A percentile compares a stretch with the other conserved stretches of the same genome.
Evolutionary conservation across 805 yeast species (phyloP).

Genomic region (Pichia scutulata): DNA sequence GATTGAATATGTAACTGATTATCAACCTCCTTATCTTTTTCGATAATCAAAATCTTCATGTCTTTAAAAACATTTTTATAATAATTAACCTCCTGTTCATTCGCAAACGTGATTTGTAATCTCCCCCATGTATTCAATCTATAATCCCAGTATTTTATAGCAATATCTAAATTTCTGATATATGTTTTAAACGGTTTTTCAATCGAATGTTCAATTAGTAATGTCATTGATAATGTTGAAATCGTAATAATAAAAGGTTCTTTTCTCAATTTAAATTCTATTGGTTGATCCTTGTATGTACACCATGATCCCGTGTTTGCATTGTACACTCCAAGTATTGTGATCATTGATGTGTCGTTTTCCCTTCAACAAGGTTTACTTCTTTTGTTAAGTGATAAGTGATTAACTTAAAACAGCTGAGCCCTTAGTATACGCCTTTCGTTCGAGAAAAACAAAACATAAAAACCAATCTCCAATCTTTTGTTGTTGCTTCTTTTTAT

Average conservation of each 20-base stretch:
- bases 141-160: constrained; percentile 1
- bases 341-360: too few relatives aligned
- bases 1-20: neutral
- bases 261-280: neutral
- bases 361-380: too few relatives aligned
- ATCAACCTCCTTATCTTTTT: constrained; percentile 1
- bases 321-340: neutral
- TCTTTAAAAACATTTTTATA: neutral
- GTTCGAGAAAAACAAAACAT: too few relatives aligned
- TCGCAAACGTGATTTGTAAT: neutral
- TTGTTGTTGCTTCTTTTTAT: neutral
- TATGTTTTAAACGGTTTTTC: neutral
- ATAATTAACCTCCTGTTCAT: neutral
- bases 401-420: too few relatives aligned
- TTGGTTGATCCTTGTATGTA: neutral
- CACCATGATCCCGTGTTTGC: neutral
- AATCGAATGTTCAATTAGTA: neutral
- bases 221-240: neutral
- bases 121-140: neutral
- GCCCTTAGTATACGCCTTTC: too few relatives aligned
- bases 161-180: neutral
- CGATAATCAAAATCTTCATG: neutral
- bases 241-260: neutral
- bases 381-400: too few relatives aligned
- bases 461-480: too few relatives aligned